Conservation (phyloP, 257 asterid species). For the Gentiana straminea region DNA sequence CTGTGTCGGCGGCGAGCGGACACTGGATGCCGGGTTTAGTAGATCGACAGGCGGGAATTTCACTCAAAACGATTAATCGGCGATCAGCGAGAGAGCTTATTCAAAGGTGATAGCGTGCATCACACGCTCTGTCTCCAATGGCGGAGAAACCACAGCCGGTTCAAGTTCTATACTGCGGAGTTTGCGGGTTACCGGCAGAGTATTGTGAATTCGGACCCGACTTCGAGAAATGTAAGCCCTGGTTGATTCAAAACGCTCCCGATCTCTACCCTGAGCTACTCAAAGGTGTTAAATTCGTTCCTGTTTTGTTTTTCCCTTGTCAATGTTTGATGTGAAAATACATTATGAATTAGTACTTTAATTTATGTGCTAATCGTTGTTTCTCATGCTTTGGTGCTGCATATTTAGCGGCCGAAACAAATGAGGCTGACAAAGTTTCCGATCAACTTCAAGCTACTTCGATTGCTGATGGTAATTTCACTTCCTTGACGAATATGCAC, state of each 20-base stretch:
- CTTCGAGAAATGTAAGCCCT: constrained; percentile 91
- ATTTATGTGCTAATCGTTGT: neutral
- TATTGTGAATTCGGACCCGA: constrained; percentile 93
- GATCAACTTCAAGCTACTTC: constrained; percentile 83
- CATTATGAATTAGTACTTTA: neutral
- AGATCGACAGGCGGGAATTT: too few relatives aligned
- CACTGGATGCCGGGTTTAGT: too few relatives aligned
- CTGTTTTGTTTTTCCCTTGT: neutral
- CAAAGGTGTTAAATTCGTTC: constrained; percentile 36
- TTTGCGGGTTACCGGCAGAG: constrained; percentile 91
- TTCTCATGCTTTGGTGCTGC: too few relatives aligned
- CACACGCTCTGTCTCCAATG: constrained; percentile 19
- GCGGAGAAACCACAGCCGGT: constrained; percentile 76
- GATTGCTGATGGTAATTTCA: constrained; percentile 43
- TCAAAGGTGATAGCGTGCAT: too few relatives aligned
- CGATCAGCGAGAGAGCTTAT: too few relatives aligned
- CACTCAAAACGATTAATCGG: too few relatives aligned
- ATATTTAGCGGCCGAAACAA: constrained; percentile 39
- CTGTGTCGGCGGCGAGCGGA: too few relatives aligned
- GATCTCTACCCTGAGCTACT: constrained; percentile 75
- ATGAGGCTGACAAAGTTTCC: constrained; percentile 58
- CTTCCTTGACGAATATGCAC: neutral
- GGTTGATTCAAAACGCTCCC: constrained; percentile 78
- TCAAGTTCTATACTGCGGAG: constrained; percentile 65
- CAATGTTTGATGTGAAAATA: neutral